Evolutionary conservation across 2,329 filamentous ascomycete species (phyloP), one percentile per base, ranked within the genome.

Genomic region (Paecilomyces variotii): DNA sequence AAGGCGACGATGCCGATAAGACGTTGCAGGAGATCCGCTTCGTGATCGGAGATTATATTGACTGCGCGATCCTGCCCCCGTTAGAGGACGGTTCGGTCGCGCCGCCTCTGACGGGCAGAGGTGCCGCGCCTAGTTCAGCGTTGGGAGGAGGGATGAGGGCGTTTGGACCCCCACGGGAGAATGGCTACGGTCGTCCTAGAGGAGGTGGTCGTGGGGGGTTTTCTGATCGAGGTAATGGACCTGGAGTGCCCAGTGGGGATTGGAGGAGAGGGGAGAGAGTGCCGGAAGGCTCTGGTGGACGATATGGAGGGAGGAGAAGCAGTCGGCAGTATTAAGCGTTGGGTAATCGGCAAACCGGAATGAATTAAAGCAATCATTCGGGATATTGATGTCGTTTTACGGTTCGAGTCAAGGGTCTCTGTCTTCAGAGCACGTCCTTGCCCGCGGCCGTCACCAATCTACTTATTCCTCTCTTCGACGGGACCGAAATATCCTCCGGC

Each of bases 21-120:
- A 92, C 89, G 7, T 76, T 97, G 32, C 80, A 80, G 39, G 90
- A 95, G 57, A 86, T 84, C 34, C 84, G 87, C 25, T 96, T 96
- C 68, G 88, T 96, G 10, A 88, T 94, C 62, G 93, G 93, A 0
- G 93, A 97, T 73, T 96, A 89, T 69, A 81, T 97, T 49, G 87
- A 88, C 59, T 93, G 90, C 71, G 89, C 90, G 4, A 86, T 96
- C 60, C 78, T 93, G 58, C 87, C 90, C 50, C 90, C 90, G 0
- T 76, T 89, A 27, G 78, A 84, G 32, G 88, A 93, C 70, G 91
- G 91, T 0, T 84, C 83, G 32, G 86, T 95, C 45, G 86, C 87
- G 51, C 84, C 88, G 39, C 67, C 78, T n/a, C 78, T 81, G 11
- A 77, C 77, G 25, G 78, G 80, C 28, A 57, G 65, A 10, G 74